Evolutionary conservation across 495 filamentous ascomycete genomes (phyloP), one percentile per base, ranked within the genome.

Genomic region (Ramalina intermedia): DNA sequence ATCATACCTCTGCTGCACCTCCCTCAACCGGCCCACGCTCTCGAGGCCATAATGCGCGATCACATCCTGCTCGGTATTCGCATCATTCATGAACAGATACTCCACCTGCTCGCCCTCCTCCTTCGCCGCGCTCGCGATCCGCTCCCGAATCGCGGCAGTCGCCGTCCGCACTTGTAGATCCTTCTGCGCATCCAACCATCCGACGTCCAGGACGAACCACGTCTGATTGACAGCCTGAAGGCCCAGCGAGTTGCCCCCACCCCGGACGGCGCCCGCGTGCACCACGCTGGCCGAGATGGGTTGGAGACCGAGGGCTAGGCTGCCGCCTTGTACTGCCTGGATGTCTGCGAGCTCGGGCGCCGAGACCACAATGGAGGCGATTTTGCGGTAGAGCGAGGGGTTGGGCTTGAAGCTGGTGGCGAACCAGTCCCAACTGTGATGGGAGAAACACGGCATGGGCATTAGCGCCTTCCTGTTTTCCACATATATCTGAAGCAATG

Each of bases 21-120:
- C 62, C 18, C 61, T 59, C 21, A 68, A 65, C 39, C 69, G 61
- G 48, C 58, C 55, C 49, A 60, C 47, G 23, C 67, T 76, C 35
- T 54, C 66, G 2, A 66, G 63, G 41, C 64, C 63, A 52, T 80
- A 63, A 12, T 76, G 64, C 1, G 69, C 71, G 63, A 75, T 79
- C 58, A 76, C 79, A 52, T 79, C 76, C 61, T 80, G 71, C 23
- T 67, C 60, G 45, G 64, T 72, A 59, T 73, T 74, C 1, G 68
- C 69, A 49, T 81, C 75, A 56, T 78, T 81, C 74, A 74, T 71
- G 62, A 80, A 80, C 21, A 79, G 51, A 44, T 74, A 84, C 29
- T 71, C 62, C 43, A 75, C 58, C 37, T 64, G 58, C 14, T 73
- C 20, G 0, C 66, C 65, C 29, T 68, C 52, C 14, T 51, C 53